Evolutionary conservation across 371 early-diverging fungal species (phyloP).

Genomic region (Nosema granulosis): DNA sequence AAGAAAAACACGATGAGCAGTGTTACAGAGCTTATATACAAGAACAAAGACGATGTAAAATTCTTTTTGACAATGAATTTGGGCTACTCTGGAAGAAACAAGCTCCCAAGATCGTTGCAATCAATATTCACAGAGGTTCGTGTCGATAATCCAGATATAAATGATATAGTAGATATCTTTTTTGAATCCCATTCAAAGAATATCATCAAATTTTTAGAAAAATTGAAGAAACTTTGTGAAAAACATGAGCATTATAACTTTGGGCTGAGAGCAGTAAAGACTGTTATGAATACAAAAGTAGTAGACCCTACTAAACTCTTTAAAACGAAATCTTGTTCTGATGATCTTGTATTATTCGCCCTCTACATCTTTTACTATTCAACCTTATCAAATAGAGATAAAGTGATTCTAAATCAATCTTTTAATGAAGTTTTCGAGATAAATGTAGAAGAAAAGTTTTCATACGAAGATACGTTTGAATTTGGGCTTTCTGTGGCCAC

Average conservation of each 20-base stretch:
- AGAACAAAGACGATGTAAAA: constrained; percentile 70
- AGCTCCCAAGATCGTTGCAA: constrained; percentile 92
- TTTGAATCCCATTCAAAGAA: constrained; percentile 67
- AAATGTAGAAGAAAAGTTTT: background rate
- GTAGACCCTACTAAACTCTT: background rate
- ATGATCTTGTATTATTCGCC: no score
- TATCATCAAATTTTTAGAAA: constrained; percentile 70
- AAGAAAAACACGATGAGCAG: constrained; percentile 91
- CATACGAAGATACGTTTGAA: background rate
- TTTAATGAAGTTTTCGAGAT: background rate
- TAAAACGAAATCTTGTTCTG: no score
- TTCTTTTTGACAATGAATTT: constrained; percentile 97
- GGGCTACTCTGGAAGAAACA: constrained; percentile 92
- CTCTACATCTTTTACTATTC: constrained; percentile 25
- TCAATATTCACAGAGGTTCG: constrained; percentile 91
- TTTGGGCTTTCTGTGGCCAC: constrained; percentile 6
- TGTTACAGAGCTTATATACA: constrained; percentile 79
- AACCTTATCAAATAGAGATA: constrained; percentile 15
- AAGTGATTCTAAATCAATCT: constrained; percentile 1
- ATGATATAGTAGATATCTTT: constrained; percentile 64
- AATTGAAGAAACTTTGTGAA: constrained; percentile 71
- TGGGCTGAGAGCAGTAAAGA: constrained; percentile 74
- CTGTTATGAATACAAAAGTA: background rate
- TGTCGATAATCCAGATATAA: constrained; percentile 72
- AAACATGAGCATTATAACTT: constrained; percentile 94